Conservation (phyloP, 2,329 filamentous ascomycete genomes). For the Cladorrhinum sp. region DNA sequence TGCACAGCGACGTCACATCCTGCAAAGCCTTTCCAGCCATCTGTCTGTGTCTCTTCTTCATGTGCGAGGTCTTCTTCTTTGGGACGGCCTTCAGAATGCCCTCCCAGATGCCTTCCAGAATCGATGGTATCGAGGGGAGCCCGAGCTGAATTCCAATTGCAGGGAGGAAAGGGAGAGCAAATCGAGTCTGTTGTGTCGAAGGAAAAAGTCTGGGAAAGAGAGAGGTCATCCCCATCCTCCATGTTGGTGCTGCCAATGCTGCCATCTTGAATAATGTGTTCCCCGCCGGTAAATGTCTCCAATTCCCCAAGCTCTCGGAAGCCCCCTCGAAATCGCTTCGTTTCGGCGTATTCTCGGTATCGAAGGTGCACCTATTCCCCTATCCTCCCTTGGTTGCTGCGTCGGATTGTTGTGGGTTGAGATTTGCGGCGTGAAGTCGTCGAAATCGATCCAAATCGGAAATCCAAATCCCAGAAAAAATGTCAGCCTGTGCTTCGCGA, state of each 20-base stretch:
- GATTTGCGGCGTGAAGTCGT: slow-evolving; percentile 7
- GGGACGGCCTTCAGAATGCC: slow-evolving; percentile 87
- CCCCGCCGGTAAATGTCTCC: not conserved
- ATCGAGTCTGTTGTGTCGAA: slow-evolving; percentile 21
- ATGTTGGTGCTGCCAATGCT: slow-evolving; percentile 21
- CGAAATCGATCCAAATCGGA: not conserved
- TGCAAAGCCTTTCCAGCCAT: slow-evolving; percentile 94
- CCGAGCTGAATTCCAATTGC: slow-evolving; percentile 49
- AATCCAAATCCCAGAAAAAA: slow-evolving; percentile 18
- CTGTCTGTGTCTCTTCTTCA: slow-evolving; percentile 88
- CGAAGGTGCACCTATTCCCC: slow-evolving; percentile 4
- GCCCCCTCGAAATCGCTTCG: not conserved
- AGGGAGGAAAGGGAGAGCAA: slow-evolving; percentile 27
- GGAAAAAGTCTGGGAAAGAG: slow-evolving; percentile 26
- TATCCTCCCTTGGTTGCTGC: slow-evolving; percentile 13
- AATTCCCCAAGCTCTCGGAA: not conserved
- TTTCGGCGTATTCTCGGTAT: not conserved
- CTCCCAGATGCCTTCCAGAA: slow-evolving; percentile 88
- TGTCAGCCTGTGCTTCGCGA: slow-evolving; percentile 18
- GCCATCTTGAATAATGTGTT: slow-evolving; percentile 19
- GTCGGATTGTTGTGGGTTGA: slow-evolving; percentile 11
- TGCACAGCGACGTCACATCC: slow-evolving; percentile 83
- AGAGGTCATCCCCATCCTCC: slow-evolving; percentile 24
- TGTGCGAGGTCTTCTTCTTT: slow-evolving; percentile 98
- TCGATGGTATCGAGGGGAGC: slow-evolving; percentile 57